A percentile compares a stretch with the other conserved stretches of the same genome.
phyloP scores from a whole-genome alignment of 352 stramenopile species.

The Pythium oligandrum region DNA sequence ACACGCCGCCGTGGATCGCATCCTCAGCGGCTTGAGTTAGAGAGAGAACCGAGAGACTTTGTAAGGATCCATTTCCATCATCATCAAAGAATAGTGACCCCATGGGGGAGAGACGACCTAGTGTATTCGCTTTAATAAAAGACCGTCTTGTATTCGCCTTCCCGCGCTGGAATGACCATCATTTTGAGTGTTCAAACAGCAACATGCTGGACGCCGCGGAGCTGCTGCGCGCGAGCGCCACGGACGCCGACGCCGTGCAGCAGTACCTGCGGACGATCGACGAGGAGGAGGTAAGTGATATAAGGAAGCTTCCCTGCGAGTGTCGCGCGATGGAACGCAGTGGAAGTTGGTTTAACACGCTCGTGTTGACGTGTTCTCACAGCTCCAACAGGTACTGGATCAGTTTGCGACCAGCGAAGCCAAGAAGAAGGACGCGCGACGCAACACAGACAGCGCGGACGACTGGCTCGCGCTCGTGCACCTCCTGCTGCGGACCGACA shows the following conservation, averaged over 20 bases:
- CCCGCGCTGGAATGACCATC: no score
- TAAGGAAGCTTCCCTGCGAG: background rate
- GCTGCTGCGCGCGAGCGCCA: constrained; percentile 56
- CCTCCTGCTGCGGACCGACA: constrained; percentile 48
- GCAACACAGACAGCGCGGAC: constrained; percentile 15
- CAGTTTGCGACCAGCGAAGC: constrained; percentile 35
- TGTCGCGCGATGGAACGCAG: background rate
- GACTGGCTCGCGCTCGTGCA: constrained; percentile 66
- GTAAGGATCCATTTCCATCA: no score
- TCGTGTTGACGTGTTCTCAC: background rate
- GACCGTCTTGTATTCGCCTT: no score
- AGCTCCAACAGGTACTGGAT: constrained; percentile 64
- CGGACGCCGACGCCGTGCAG: constrained; percentile 51
- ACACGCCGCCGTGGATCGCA: constrained; percentile 83
- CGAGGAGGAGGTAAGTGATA: constrained; percentile 38
- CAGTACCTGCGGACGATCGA: constrained; percentile 61
- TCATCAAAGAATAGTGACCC: no score
- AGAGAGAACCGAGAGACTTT: background rate
- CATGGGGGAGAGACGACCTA: no score
- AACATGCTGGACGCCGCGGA: constrained; percentile 33
- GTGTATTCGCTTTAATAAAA: no score
- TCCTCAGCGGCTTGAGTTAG: constrained; percentile 71
- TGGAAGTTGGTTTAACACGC: no score
- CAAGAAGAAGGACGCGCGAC: constrained; percentile 39
- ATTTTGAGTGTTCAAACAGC: no score